Base-by-base conservation (phyloP, 768 basidiomycete species). In the Pleurotus tuoliensis region DNA sequence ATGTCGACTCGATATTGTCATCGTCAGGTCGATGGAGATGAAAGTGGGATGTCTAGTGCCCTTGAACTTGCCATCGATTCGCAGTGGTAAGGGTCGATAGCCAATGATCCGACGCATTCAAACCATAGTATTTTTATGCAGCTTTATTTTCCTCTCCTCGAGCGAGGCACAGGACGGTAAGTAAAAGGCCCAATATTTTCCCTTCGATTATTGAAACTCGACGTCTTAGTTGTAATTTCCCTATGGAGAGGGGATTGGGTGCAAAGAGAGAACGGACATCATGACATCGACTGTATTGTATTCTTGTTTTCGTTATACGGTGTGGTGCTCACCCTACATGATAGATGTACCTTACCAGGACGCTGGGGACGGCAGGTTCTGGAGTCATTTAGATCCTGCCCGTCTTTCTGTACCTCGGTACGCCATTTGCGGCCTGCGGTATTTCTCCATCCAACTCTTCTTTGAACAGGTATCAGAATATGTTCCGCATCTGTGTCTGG, bases 11-110 rank as follows among this genome's bases (percentile, higher is more conserved):
- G 95, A 3, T 94, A 84, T 70, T 79, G 80, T 57, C 85, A 90
- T 64, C 71, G 74, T 40, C 86, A 92, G 66, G 65, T 76, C 37
- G 91, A 96, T 64, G 93, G 90, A 0, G 91, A 91, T 56, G 70
- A 75, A 46, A 91, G 89, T 58, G 87, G 86, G 43, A 80, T 85
- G 62, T 75, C 83, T 4, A 92, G 89, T 63, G 87, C 89, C 6
- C 74, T 97, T 43, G 95, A 98, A 68, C 74, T 87, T 68, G 94
- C 95, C n/a, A 91, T 96, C 59, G 95, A 98, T 69, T 83, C 91
- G 54, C 84, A 93, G 63, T 92, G 93, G 92, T 93, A 64, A 18
- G 61, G 39, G 8, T 9, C 30, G 9, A 34, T 11, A 11, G 8
- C 9, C 30, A 9, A 34, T 9, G 30, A 34, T 9, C 30, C 30